These are phyloP conservation scores for Citrus inodora DNA, from an alignment of 345 rosid genomes.

Conservation along the genomic window DNA sequence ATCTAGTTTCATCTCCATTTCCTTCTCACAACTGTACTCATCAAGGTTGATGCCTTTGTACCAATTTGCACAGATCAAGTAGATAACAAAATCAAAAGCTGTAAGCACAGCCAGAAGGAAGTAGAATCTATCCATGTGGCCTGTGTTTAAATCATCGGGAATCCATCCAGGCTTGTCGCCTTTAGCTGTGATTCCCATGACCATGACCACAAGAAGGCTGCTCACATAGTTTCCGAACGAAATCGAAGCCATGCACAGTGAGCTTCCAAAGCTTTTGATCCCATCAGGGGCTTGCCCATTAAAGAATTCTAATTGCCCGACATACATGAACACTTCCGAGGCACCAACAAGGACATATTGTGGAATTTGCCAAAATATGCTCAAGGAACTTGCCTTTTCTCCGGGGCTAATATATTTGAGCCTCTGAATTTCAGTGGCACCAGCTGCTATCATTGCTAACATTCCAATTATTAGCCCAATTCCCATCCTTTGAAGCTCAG, in stretches of 20 bases:
- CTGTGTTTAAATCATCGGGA: conserved; percentile 57
- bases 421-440: conserved; percentile 59
- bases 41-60: conserved; percentile 60
- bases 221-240: conserved; percentile 89
- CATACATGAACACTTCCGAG: conserved; percentile 89
- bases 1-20: conserved; percentile 10
- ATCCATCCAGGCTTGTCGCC: conserved; percentile 73
- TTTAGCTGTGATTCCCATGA: conserved; percentile 56
- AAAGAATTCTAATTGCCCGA: conserved; percentile 89
- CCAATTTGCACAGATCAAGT: conserved; percentile 68
- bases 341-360: conserved; percentile 81
- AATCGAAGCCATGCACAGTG: conserved; percentile 93
- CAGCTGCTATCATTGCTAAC: conserved; percentile 83
- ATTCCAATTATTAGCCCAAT: conserved; percentile 71
- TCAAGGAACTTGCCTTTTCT: conserved; percentile 47
- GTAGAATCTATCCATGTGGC: conserved; percentile 81
- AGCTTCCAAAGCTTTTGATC: conserved; percentile 86
- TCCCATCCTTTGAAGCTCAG: conserved; percentile 91
- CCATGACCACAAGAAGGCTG: conserved; percentile 65
- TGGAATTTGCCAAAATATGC: conserved; percentile 88
- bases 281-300: conserved; percentile 92
- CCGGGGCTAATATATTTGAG: conserved; percentile 42
- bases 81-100: conserved; percentile 60
- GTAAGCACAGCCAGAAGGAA: conserved; percentile 58
- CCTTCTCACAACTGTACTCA: conserved; percentile 14